Evolutionary conservation across 2,329 filamentous ascomycete species (phyloP).

Genomic region (Coleophoma eucalyptorum): DNA sequence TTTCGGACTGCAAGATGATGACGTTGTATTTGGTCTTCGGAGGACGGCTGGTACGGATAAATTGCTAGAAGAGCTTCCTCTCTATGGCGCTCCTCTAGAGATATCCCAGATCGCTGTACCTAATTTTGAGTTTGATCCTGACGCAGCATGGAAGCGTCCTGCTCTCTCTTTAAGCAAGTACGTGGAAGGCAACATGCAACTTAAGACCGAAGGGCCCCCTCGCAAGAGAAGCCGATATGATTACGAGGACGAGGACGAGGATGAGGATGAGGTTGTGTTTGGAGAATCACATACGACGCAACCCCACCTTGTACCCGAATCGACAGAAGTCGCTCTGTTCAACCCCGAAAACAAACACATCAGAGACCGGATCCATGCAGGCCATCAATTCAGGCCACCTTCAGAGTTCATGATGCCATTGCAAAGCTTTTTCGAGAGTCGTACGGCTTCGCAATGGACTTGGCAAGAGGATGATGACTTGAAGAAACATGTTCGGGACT

Average conservation of each 20-base stretch:
- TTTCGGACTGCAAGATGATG: conserved; percentile 77
- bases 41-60: conserved; percentile 72
- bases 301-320: conserved; percentile 58
- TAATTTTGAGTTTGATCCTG: conserved; percentile 58
- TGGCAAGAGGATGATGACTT: conserved; percentile 87
- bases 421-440: conserved; percentile 84
- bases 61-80: conserved; percentile 74
- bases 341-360: conserved; percentile 85
- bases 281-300: conserved; percentile 21
- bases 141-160: conserved; percentile 71
- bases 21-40: conserved; percentile 75
- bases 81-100: conserved; percentile 66
- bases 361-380: conserved; percentile 83
- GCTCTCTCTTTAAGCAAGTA: conserved; percentile 84
- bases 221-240: conserved; percentile 79
- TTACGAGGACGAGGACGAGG: conserved; percentile 70
- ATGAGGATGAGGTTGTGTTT: conserved; percentile 45
- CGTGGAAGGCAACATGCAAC: conserved; percentile 73
- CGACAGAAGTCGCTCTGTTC: conserved; percentile 80
- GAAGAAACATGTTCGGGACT: conserved; percentile 79
- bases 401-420: conserved; percentile 89
- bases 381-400: conserved; percentile 89
- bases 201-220: conserved; percentile 61
- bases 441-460: conserved; percentile 88
- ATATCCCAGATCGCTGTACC: conserved; percentile 50